These are phyloP conservation scores for Takashimella tepidaria DNA, from an alignment of 1,284 basidiomycete species.

Conservation along the genomic window DNA sequence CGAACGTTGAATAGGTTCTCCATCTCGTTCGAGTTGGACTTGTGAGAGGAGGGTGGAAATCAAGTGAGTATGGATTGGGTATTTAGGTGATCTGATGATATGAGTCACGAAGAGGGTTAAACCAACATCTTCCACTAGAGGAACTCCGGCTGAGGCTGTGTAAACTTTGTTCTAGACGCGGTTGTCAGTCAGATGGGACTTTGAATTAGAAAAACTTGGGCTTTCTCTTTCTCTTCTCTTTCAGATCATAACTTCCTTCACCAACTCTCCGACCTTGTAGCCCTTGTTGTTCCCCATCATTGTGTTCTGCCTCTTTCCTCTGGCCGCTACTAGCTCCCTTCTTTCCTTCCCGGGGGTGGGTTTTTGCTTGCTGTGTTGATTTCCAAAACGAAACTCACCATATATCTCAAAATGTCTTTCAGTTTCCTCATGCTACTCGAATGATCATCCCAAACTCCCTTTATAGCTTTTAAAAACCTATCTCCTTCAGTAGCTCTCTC, in stretches of 20 bases:
- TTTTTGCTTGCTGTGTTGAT: too few species aligned
- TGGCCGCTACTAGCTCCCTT: too few species aligned
- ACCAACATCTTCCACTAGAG: conserved; percentile 77
- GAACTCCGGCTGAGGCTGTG: conserved; percentile 64
- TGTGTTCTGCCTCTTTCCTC: too few species aligned
- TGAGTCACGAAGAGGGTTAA: conserved; percentile 76
- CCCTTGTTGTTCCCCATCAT: not conserved
- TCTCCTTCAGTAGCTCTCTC: conserved; percentile 62
- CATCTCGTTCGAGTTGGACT: conserved; percentile 86
- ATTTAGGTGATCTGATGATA: conserved; percentile 61
- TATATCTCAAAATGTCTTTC: conserved; percentile 88
- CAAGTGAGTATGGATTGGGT: conserved; percentile 77
- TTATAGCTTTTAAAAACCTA: conserved; percentile 73
- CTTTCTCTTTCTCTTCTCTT: too few species aligned
- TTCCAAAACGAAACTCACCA: too few species aligned
- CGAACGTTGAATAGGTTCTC: conserved; percentile 84
- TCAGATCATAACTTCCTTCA: too few species aligned
- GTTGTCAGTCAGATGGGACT: too few species aligned
- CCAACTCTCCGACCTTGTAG: too few species aligned
- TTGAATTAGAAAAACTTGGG: too few species aligned
- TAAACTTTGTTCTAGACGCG: conserved; percentile 83
- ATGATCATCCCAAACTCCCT: conserved; percentile 92
- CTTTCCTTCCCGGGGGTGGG: too few species aligned
- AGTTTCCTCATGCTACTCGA: conserved; percentile 82
- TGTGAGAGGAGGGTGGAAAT: conserved; percentile 76